phyloP scores from a whole-genome alignment of 1,284 basidiomycete genomes.

The Ganoderma resinaceum region DNA sequence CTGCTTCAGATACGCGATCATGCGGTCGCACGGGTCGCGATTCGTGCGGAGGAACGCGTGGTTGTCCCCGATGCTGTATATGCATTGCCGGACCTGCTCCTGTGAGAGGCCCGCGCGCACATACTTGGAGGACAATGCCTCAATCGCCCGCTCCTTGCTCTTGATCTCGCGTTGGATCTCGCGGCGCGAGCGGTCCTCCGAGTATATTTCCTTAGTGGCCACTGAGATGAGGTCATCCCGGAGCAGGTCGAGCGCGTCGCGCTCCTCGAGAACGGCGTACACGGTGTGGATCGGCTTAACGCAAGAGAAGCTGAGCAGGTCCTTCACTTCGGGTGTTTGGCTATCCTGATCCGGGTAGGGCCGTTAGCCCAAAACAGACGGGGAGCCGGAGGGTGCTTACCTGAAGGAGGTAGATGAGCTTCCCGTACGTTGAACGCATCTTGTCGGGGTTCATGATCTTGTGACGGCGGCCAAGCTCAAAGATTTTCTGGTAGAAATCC shows the following conservation, averaged over 20 bases:
- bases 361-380: neutral
- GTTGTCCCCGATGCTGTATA: slow-evolving; percentile 87
- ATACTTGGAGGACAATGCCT: slow-evolving; percentile 69
- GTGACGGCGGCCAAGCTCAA: slow-evolving; percentile 81
- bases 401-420: slow-evolving; percentile 82
- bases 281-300: slow-evolving; percentile 79
- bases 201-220: slow-evolving; percentile 81
- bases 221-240: slow-evolving; percentile 74
- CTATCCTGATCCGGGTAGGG: slow-evolving; percentile 62
- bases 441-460: slow-evolving; percentile 89
- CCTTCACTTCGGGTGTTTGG: slow-evolving; percentile 77
- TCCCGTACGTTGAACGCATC: slow-evolving; percentile 88
- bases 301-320: slow-evolving; percentile 77
- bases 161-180: slow-evolving; percentile 84
- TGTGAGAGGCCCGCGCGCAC: slow-evolving; percentile 60
- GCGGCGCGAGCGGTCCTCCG: slow-evolving; percentile 71
- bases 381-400: slow-evolving; percentile 42
- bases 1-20: slow-evolving; percentile 77
- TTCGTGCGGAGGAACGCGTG: slow-evolving; percentile 83
- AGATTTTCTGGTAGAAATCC: slow-evolving; percentile 77
- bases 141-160: slow-evolving; percentile 81
- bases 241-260: slow-evolving; percentile 68
- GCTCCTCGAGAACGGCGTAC: slow-evolving; percentile 65
- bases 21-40: slow-evolving; percentile 82
- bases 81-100: slow-evolving; percentile 73